Evolutionary conservation across 2,329 filamentous ascomycete species (phyloP), one percentile per base, ranked within the genome.

Genomic region (Aschersonia sp.): DNA sequence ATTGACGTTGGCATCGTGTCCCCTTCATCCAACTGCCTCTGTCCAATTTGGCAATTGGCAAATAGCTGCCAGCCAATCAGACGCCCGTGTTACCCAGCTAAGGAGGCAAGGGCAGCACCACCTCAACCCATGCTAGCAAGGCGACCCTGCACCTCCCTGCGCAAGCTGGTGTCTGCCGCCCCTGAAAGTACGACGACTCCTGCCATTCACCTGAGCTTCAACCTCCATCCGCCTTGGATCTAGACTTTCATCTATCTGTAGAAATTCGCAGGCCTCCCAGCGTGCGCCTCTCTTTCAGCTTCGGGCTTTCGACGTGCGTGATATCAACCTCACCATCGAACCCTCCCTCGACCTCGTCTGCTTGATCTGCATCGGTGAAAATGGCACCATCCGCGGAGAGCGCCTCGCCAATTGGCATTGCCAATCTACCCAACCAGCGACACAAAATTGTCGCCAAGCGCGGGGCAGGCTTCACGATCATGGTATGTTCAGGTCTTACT

Each of bases 391-490:
- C 73, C 61, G 66, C 73, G 56, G 76, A 80, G 65, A 80, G 72
- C 67, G 76, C 77, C 59, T 80, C 76, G 61, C 77, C 77, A 60
- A 82, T 84, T 77, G 80, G 80, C 68, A 84, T 84, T 72, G 80
- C 80, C 71, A 84, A 84, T 68, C 70, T 83, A 62, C 80, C 80
- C 59, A 84, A 84, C 71, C 80, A 84, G 73, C 75, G 80, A 61
- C 80, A 84, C 72, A 84, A 84, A 72, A 84, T 84, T 64, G 80
- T 84, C 62, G 77, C 75, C 53, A 81, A 84, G 71, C 84, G 94
- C 72, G 92, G 92, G 72, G 94, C 92, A 63, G 86, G 89, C 64
- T 98, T 98, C 73, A 98, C 92, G 56, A 96, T 98, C 64, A 98
- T 98, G 92, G 92, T 96, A 74, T 20, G 31, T 31, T 38, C 45